Percentiles rank a stretch among this genome's conserved stretches.
phyloP scores from a whole-genome alignment of 768 basidiomycete species.

The Kwoniella heveanensis region DNA sequence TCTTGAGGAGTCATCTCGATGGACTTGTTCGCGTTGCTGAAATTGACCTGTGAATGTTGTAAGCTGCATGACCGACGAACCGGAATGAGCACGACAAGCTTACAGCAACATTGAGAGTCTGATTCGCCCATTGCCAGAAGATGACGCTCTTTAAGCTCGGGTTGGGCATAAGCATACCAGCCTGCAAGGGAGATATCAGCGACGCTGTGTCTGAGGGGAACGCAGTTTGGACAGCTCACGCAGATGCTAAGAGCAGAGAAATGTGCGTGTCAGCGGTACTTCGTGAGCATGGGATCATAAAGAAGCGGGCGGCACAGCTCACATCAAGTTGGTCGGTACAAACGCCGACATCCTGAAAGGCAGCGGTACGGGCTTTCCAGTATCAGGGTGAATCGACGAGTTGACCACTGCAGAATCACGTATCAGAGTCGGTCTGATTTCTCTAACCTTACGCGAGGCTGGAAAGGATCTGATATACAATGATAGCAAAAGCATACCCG shows the following conservation, averaged over 20 bases:
- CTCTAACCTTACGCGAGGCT: too few species aligned
- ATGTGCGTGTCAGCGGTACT: not conserved
- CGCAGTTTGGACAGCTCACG: not conserved
- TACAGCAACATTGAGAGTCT: constrained; percentile 57
- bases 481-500: too few species aligned
- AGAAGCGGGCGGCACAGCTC: constrained; percentile 1
- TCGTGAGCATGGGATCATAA: too few species aligned
- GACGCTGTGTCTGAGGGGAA: not conserved
- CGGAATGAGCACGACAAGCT: too few species aligned
- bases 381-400: constrained; percentile 56
- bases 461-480: too few species aligned
- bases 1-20: constrained; percentile 57
- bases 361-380: constrained; percentile 56
- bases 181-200: constrained; percentile 35
- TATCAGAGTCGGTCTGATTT: constrained; percentile 7
- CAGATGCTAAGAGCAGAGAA: not conserved
- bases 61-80: too few species aligned
- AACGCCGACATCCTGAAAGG: constrained; percentile 59
- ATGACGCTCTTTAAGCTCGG: constrained; percentile 49
- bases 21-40: constrained; percentile 58
- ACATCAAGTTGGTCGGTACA: constrained; percentile 59
- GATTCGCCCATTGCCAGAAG: constrained; percentile 57
- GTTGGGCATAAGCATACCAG: constrained; percentile 59
- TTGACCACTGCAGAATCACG: constrained; percentile 43
- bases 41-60: constrained; percentile 48